Evolutionary conservation across 2,329 filamentous ascomycete genomes (phyloP).

Genomic region (Hypoxylon sp.): DNA sequence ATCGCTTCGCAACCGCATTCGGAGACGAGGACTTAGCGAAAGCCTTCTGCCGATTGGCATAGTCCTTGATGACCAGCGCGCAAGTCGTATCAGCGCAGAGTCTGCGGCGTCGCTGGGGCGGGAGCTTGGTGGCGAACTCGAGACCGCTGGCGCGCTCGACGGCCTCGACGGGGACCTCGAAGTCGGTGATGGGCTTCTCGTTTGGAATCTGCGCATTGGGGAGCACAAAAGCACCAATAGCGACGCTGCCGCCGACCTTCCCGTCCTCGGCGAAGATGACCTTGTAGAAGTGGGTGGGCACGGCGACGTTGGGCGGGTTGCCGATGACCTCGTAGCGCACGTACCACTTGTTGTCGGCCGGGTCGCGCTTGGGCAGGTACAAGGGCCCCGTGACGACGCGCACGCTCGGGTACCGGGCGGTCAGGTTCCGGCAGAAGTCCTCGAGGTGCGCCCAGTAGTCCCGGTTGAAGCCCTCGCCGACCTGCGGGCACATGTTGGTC

Average conservation of each 20-base stretch:
- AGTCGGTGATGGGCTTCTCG: constrained; percentile 85
- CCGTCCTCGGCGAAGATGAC: constrained; percentile 96
- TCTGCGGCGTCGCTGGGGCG: constrained; percentile 74
- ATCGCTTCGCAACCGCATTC: constrained; percentile 27
- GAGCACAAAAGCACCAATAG: constrained; percentile 91
- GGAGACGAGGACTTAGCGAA: constrained; percentile 53
- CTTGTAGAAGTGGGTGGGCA: constrained; percentile 99
- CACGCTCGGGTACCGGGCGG: constrained; percentile 82
- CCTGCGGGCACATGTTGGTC: constrained; percentile 97
- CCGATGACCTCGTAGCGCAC: constrained; percentile 97
- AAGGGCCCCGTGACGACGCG: constrained; percentile 92
- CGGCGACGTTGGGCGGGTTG: constrained; percentile 89
- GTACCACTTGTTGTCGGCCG: constrained; percentile 89
- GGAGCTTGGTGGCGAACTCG: constrained; percentile 86
- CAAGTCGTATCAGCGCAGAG: constrained; percentile 90
- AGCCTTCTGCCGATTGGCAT: constrained; percentile 67
- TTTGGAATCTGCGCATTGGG: constrained; percentile 92
- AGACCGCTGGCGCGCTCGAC: constrained; percentile 92
- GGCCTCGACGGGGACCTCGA: constrained; percentile 93
- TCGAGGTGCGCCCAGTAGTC: constrained; percentile 99
- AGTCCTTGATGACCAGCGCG: constrained; percentile 84
- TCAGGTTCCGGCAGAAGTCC: constrained; percentile 91
- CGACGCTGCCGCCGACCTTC: constrained; percentile 69
- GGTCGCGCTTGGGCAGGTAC: constrained; percentile 86
- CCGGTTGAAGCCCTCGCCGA: constrained; percentile 96